phyloP scores from a whole-genome alignment of 2,329 filamentous ascomycete genomes.

The Coniochaeta prunicola region DNA sequence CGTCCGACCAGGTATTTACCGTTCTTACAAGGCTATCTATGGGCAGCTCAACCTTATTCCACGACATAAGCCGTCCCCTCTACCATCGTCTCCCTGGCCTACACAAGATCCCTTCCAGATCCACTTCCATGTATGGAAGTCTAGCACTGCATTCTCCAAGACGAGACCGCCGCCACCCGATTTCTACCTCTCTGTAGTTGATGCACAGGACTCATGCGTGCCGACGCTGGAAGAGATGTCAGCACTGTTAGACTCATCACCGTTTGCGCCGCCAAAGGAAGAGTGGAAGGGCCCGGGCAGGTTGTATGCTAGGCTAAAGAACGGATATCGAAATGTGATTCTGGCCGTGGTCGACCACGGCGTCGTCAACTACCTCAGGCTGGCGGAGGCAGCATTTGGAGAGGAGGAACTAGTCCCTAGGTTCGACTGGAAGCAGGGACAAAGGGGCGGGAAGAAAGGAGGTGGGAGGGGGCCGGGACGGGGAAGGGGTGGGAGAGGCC shows the following conservation, averaged over 20 bases:
- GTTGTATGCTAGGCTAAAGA: conserved; percentile 72
- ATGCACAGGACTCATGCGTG: conserved; percentile 63
- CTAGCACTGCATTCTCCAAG: conserved; percentile 65
- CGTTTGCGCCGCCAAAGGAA: conserved; percentile 53
- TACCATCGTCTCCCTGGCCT: conserved; percentile 16
- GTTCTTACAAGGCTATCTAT: conserved; percentile 66
- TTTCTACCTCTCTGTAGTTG: conserved; percentile 76
- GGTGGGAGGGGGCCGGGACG: conserved; percentile 24
- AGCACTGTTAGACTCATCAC: conserved; percentile 65
- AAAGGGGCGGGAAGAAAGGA: conserved; percentile 29
- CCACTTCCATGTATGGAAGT: conserved; percentile 78
- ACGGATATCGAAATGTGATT: conserved; percentile 77
- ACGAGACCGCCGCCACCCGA: conserved; percentile 71
- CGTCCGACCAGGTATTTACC: conserved; percentile 55
- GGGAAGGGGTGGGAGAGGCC: conserved; percentile 30
- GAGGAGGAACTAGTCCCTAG: conserved; percentile 65
- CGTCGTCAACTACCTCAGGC: conserved; percentile 76
- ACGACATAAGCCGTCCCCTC: conserved; percentile 51
- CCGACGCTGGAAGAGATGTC: conserved; percentile 68
- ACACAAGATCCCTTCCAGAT: conserved; percentile 57
- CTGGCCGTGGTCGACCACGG: conserved; percentile 87
- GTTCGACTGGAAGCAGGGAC: conserved; percentile 31
- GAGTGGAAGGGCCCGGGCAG: conserved; percentile 33
- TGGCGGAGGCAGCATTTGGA: conserved; percentile 74
- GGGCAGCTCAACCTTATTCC: conserved; percentile 67